A percentile compares a stretch with the other conserved stretches of the same genome.
Evolutionary conservation across 2,329 filamentous ascomycete species (phyloP).

Genomic region (Epichloe amarillans): DNA sequence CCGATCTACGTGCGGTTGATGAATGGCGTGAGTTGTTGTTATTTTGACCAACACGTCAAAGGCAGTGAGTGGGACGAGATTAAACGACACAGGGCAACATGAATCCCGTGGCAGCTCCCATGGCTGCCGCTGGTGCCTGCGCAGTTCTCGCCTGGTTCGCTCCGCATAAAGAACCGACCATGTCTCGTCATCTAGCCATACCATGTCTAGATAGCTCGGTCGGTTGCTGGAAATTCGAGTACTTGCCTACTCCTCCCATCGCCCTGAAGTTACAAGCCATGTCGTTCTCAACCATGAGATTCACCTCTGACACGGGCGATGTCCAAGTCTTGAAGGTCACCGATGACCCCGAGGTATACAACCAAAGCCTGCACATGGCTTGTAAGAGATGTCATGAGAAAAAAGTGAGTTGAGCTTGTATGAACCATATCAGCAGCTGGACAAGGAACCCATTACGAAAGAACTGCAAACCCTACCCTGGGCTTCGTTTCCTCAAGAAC

Average conservation of each 20-base stretch:
- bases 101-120: background rate
- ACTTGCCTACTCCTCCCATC: background rate
- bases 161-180: background rate
- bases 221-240: no score
- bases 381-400: constrained; percentile 27
- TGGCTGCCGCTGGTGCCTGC: background rate
- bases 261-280: background rate
- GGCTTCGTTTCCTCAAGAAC: background rate
- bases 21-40: background rate
- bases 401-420: constrained; percentile 18
- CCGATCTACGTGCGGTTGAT: background rate
- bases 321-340: constrained; percentile 22
- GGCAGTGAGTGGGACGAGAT: background rate
- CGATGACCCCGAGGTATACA: constrained; percentile 21
- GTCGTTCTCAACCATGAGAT: background rate
- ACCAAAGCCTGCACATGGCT: constrained; percentile 26
- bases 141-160: background rate
- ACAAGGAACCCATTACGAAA: no score
- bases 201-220: background rate
- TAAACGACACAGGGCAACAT: background rate
- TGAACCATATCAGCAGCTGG: no score
- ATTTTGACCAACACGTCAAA: background rate
- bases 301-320: constrained; percentile 13
- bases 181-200: background rate
- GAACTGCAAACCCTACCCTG: no score